Evolutionary conservation across 768 basidiomycete species (phyloP), one percentile per base, ranked within the genome.

Genomic region (Boletus sensibilis): DNA sequence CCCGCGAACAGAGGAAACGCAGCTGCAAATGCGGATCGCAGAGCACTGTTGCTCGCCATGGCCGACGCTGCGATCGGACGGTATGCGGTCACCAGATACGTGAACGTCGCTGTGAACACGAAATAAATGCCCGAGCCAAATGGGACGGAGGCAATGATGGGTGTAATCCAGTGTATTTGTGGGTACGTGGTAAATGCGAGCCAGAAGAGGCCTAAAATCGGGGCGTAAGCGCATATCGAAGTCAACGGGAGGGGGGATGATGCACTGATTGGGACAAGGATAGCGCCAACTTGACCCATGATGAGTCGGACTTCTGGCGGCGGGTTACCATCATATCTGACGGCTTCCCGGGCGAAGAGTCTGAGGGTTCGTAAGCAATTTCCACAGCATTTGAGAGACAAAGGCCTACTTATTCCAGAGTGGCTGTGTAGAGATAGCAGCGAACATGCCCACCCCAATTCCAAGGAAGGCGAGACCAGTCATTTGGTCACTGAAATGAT

Each of bases 31-130:
- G 70, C 62, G 12, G 70, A 75, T 1, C 84, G 68, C 56, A 81
- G 56, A 45, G 81, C 81, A 2, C 72, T 71, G 66, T 94, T 94
- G 72, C 85, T 80, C 0, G 88, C 82, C 65, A 87, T 79, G 0
- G 89, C 87, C 41, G 82, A 84, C 2, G 82, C 79, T 0, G 82
- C 79, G 37, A 79, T 72, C 2, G 79, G 78, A 13, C 79, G 75
- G 61, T 80, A 81, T 12, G 79, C 77, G 20, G 76, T 75, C 20
- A 82, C 81, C 47, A 82, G 74, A 64, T 78, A 83, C 67, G 78
- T 86, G 71, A 88, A 89, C 4, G 82, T 83, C 9, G 82, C 81
- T 1, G 85, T 84, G 72, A 87, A 92, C 40, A 84, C 82, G 59
- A 82, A 89, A 63, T 78, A 73, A 42, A 81, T 71, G 4, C 86